phyloP scores from a whole-genome alignment of 2,329 filamentous ascomycete genomes.

The Stagonosporopsis rhizophila region DNA sequence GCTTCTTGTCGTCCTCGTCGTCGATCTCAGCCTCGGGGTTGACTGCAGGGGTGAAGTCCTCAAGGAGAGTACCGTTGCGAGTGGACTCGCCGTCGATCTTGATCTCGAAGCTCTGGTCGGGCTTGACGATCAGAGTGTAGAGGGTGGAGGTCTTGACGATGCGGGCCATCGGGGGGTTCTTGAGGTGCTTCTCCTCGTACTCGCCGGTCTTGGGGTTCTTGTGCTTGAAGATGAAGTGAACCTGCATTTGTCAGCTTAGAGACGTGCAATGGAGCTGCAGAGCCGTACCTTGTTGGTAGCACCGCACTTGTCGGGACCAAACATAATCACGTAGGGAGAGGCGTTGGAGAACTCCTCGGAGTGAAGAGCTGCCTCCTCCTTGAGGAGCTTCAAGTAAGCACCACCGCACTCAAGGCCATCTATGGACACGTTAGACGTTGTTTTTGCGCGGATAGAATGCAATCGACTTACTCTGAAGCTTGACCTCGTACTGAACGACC shows the following conservation, averaged over 20 bases:
- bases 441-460: not conserved
- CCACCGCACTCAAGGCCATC: constrained; percentile 97
- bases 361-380: constrained; percentile 96
- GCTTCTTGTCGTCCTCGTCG: constrained; percentile 91
- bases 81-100: constrained; percentile 88
- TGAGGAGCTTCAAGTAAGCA: constrained; percentile 98
- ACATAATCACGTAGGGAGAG: constrained; percentile 99
- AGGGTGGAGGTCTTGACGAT: constrained; percentile 92
- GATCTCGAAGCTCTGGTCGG: constrained; percentile 94
- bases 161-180: constrained; percentile 80
- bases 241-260: constrained; percentile 51
- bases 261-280: constrained; percentile 1
- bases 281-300: constrained; percentile 89
- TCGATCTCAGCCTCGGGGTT: constrained; percentile 96
- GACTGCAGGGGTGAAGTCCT: constrained; percentile 92
- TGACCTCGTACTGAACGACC: constrained; percentile 98
- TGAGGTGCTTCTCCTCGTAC: constrained; percentile 99
- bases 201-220: constrained; percentile 99
- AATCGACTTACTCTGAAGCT: constrained; percentile 86
- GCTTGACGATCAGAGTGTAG: constrained; percentile 95
- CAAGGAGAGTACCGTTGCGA: constrained; percentile 89
- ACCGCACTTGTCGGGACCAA: constrained; percentile 98
- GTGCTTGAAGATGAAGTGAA: constrained; percentile 98
- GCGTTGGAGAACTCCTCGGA: constrained; percentile 97
- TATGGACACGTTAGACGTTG: constrained; percentile 52